Conservation (phyloP, 805 yeast species). For the Saccharomycopsis amapae region DNA sequence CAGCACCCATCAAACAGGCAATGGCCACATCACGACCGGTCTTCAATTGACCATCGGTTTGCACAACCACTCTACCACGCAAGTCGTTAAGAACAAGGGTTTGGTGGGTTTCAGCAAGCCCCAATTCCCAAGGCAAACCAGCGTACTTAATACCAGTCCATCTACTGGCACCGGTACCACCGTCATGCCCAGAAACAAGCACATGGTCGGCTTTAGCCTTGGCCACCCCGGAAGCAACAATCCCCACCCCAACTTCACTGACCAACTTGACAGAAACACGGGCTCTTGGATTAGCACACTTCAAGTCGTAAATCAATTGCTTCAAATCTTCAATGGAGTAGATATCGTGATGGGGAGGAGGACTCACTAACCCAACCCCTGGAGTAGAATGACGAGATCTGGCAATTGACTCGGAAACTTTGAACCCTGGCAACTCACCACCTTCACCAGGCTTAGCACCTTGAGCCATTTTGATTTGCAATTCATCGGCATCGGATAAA, state of each 20-base stretch:
- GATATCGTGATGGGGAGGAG: slow-evolving; percentile 98
- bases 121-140: slow-evolving; percentile 98
- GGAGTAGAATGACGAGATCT: slow-evolving; percentile 95
- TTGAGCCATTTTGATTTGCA: slow-evolving; percentile 98
- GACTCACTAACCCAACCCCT: slow-evolving; percentile 94
- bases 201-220: slow-evolving; percentile 98
- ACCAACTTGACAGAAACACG: slow-evolving; percentile 95
- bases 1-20: slow-evolving; percentile 95
- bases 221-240: slow-evolving; percentile 98
- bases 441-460: slow-evolving; percentile 99
- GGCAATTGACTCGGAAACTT: slow-evolving; percentile 82
- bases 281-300: slow-evolving; percentile 95
- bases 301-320: slow-evolving; percentile 91
- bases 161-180: slow-evolving; percentile 99
- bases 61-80: slow-evolving; percentile 91
- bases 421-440: slow-evolving; percentile 95
- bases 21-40: slow-evolving; percentile 96
- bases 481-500: slow-evolving; percentile 92
- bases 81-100: slow-evolving; percentile 91
- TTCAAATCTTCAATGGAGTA: slow-evolving; percentile 97
- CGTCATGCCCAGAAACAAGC: slow-evolving; percentile 94
- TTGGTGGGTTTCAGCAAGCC: slow-evolving; percentile 97
- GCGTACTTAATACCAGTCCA: slow-evolving; percentile 97
- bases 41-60: slow-evolving; percentile 97
- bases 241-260: slow-evolving; percentile 98